Conservation (phyloP, 73 alveolate genomes). For the Paramecium bursaria region DNA sequence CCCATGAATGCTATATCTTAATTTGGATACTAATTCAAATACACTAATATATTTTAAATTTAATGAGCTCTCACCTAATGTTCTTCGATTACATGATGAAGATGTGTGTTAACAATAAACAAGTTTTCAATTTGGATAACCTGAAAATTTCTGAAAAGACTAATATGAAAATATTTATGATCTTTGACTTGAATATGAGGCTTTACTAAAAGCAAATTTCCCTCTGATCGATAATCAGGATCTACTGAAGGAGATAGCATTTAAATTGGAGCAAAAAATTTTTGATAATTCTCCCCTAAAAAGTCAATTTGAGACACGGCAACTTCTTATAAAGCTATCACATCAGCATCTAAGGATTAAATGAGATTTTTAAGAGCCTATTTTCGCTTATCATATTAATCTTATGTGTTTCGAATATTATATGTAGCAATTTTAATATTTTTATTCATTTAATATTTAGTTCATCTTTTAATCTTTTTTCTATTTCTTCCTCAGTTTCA, state of each 20-base stretch:
- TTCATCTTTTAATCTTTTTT: too few relatives aligned
- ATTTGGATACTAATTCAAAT: constrained; percentile 43
- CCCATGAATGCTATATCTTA: constrained; percentile 74
- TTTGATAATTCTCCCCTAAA: constrained; percentile 23
- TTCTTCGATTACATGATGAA: constrained; percentile 75
- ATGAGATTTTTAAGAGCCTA: background rate
- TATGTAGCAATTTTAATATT: constrained; percentile 18
- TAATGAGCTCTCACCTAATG: constrained; percentile 71
- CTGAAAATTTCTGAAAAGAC: constrained; percentile 68
- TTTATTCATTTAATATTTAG: too few relatives aligned
- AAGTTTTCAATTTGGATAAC: constrained; percentile 27
- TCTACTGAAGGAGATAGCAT: constrained; percentile 66
- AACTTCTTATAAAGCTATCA: constrained; percentile 33
- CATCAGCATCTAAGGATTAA: background rate
- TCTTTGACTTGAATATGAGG: constrained; percentile 38
- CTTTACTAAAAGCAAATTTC: constrained; percentile 67
- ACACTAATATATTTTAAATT: constrained; percentile 53
- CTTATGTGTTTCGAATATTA: constrained; percentile 12
- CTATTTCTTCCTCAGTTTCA: too few relatives aligned
- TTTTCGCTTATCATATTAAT: background rate
- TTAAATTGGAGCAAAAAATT: constrained; percentile 54
- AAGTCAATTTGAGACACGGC: constrained; percentile 38
- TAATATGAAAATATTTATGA: constrained; percentile 58
- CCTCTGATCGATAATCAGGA: constrained; percentile 78
- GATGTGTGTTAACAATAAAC: constrained; percentile 76